These are phyloP conservation scores for Anthracocystis walkeri DNA, from an alignment of 1,284 basidiomycete species.

Conservation along the genomic window DNA sequence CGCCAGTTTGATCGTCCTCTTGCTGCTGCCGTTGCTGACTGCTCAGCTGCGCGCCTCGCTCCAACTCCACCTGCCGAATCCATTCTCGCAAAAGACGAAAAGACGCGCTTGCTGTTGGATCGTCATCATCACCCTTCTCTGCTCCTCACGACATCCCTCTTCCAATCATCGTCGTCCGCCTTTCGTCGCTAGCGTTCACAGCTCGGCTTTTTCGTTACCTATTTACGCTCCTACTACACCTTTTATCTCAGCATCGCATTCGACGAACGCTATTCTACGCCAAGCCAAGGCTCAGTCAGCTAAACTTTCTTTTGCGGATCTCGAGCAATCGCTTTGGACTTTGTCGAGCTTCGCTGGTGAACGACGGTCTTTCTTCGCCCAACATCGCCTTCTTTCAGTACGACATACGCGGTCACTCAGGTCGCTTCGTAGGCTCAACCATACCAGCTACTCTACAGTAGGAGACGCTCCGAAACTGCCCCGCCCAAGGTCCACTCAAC, in stretches of 20 bases:
- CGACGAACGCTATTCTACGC: neutral
- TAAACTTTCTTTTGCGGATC: neutral
- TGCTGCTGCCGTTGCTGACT: neutral
- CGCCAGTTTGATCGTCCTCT: conserved; percentile 1
- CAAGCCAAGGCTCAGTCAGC: conserved; percentile 7
- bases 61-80: conserved; percentile 17
- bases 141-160: neutral
- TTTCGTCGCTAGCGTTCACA: neutral
- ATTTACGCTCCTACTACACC: conserved; percentile 12
- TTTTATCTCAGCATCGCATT: conserved; percentile 9
- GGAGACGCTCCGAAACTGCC: neutral
- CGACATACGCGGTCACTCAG: neutral
- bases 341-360: no score
- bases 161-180: neutral
- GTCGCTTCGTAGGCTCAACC: neutral
- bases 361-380: no score
- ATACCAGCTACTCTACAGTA: neutral
- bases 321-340: neutral
- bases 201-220: neutral
- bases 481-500: neutral
- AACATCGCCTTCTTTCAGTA: no score
- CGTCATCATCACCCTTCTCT: conserved; percentile 4
- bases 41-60: conserved; percentile 1
- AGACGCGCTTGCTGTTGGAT: neutral
- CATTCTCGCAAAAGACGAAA: neutral